Evolutionary conservation across 495 filamentous ascomycete genomes (phyloP).

Genomic region (Penicillium longicatenatum): DNA sequence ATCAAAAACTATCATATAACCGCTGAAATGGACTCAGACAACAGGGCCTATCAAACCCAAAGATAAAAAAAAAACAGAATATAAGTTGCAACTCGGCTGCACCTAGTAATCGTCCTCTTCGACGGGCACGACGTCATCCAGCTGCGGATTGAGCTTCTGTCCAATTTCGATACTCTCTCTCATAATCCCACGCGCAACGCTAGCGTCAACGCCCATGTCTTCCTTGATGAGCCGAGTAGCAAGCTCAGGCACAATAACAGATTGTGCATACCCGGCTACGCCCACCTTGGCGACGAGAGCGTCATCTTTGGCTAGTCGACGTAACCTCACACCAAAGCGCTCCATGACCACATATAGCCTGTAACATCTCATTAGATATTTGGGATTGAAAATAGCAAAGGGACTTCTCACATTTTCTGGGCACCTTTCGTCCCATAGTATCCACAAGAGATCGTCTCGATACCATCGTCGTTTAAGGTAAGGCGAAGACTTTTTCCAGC

Average conservation of each 20-base stretch:
- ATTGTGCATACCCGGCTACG: slow-evolving; percentile 75
- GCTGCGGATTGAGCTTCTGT: slow-evolving; percentile 68
- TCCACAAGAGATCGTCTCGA: slow-evolving; percentile 60
- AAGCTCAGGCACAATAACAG: slow-evolving; percentile 85
- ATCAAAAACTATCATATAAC: neutral
- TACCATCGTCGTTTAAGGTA: slow-evolving; percentile 38
- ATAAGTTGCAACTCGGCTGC: neutral
- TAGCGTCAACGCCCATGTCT: slow-evolving; percentile 72
- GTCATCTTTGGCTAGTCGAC: slow-evolving; percentile 65
- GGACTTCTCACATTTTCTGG: slow-evolving; percentile 55
- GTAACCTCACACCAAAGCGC: slow-evolving; percentile 61
- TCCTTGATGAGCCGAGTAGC: slow-evolving; percentile 76
- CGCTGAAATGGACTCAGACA: neutral
- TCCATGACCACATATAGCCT: slow-evolving; percentile 65
- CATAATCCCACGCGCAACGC: slow-evolving; percentile 67
- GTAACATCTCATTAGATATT: slow-evolving; percentile 2
- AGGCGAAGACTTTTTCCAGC: slow-evolving; percentile 61
- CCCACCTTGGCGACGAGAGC: slow-evolving; percentile 68
- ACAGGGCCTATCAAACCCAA: neutral
- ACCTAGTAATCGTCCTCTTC: neutral
- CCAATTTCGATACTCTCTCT: slow-evolving; percentile 77
- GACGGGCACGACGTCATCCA: slow-evolving; percentile 58
- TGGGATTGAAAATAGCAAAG: slow-evolving; percentile 3
- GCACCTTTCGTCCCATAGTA: slow-evolving; percentile 88
- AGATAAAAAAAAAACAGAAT: neutral